Conservation (phyloP, 345 rosid species). For the Citrus mangshanensis region DNA sequence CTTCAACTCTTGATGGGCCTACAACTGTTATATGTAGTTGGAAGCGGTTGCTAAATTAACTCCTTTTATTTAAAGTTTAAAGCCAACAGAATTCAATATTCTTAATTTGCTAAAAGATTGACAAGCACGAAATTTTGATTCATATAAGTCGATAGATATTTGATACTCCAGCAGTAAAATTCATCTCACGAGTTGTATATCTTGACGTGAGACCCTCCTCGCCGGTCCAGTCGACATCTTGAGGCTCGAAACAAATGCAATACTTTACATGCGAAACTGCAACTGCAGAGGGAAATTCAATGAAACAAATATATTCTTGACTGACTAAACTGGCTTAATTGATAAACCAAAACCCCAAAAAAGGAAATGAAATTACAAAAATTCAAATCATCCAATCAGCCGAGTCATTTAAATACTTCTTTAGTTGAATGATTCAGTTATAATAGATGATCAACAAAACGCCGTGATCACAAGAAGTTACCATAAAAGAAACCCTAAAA, state of each 20-base stretch:
- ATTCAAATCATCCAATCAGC: neutral
- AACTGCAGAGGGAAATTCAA: neutral
- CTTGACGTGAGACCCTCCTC: constrained; percentile 2
- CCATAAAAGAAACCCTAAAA: neutral
- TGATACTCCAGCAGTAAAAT: neutral
- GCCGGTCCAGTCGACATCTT: neutral
- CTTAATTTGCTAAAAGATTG: neutral
- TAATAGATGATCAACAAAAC: neutral
- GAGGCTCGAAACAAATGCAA: neutral
- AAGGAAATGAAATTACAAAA: neutral
- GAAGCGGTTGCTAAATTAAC: neutral
- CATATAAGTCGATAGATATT: neutral
- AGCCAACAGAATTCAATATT: neutral
- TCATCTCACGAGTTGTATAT: neutral
- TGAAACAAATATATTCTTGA: neutral
- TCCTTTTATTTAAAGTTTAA: neutral
- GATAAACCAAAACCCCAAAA: neutral
- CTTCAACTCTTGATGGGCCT: neutral
- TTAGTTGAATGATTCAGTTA: neutral
- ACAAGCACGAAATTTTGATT: neutral
- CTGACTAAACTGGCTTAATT: neutral
- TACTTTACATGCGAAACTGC: neutral
- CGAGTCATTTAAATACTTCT: neutral
- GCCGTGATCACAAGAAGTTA: neutral
- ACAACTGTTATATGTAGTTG: neutral